Base-by-base conservation (phyloP, 371 early-diverging fungal genomes). In the Apophysomyces variabilis region DNA sequence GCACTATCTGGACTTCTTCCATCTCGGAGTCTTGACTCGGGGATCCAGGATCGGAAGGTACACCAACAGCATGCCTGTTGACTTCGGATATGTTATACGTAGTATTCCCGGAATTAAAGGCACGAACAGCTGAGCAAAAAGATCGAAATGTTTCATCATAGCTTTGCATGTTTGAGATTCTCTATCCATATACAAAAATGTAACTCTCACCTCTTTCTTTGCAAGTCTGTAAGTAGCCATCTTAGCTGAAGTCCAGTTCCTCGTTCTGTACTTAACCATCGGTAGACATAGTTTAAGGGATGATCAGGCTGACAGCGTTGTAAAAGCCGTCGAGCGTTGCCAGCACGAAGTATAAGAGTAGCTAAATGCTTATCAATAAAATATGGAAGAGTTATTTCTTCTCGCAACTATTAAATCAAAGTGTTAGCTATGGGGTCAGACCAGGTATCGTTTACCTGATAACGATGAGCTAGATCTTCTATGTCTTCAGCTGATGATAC, bases 261-360 rank as follows among this genome's bases (percentile, higher is more conserved):
- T 3, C 6, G n/a, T 7, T 59, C 50, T 35, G 16, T 16, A 21
- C 21, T 21, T 8, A 50, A 21, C 54, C 54, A 21, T 21, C 54
- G 54, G 21, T 11, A 26, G 16, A 69, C 11, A 35, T 47, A 9
- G 44, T 74, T 72, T 16, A 80, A 47, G 13, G 77, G 73, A 68
- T 77, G 77, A 9, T 73, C 61, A 26, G 77, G 76, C 32, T 61
- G 68, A 37, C 58, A 66, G 41, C 60, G 47, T 38, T 62, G 65
- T 38, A 80, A 57, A 11, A 80, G 57, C 38, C 66, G 71, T 8
- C 73, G 50, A 5, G 77, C 71, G 9, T 71, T 71, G 1, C 77
- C 77, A 7, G 80, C 70, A 18, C 76, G 67, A 32, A 77, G 62
- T 59, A 80, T 71, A 16, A 68, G 46, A 4, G 67, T 43, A 14